Evolutionary conservation across 2,329 filamentous ascomycete species (phyloP).

Genomic region (Cladosporium sp.): DNA sequence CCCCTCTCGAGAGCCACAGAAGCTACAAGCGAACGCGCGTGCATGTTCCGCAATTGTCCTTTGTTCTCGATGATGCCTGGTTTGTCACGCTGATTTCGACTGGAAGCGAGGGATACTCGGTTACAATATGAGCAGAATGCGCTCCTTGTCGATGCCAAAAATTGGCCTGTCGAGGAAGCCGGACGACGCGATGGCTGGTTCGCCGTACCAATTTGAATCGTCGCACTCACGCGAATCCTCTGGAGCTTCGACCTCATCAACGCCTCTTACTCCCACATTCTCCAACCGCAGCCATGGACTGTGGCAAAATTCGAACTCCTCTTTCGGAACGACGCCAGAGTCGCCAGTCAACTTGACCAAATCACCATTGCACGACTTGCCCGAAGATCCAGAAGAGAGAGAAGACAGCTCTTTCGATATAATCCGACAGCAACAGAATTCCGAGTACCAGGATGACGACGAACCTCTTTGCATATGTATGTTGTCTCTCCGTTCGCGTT

Average conservation of each 20-base stretch:
- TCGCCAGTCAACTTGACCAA: conserved; percentile 60
- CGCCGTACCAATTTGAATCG: conserved; percentile 28
- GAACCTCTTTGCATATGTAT: conserved; percentile 70
- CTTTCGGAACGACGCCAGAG: conserved; percentile 65
- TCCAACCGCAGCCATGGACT: conserved; percentile 62
- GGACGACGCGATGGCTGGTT: conserved; percentile 27
- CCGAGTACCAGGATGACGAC: conserved; percentile 40
- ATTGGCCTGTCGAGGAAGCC: conserved; percentile 24
- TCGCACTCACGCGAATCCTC: conserved; percentile 40
- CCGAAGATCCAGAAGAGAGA: conserved; percentile 76
- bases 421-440: neutral
- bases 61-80: conserved; percentile 19
- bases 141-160: conserved; percentile 31
- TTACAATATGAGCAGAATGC: conserved; percentile 33
- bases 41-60: conserved; percentile 26
- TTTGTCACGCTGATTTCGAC: conserved; percentile 18
- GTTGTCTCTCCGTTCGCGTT: conserved; percentile 44
- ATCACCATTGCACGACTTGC: conserved; percentile 73
- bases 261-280: conserved; percentile 71
- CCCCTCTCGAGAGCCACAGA: conserved; percentile 24
- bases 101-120: conserved; percentile 13
- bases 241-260: conserved; percentile 61
- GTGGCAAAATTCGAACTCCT: conserved; percentile 75
- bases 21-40: conserved; percentile 26
- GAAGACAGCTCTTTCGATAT: conserved; percentile 58